Evolutionary conservation across 192 early-diverging fungal genomes (phyloP), one percentile per base, ranked within the genome.

Genomic region (Gryganskiella cystojenkinii): DNA sequence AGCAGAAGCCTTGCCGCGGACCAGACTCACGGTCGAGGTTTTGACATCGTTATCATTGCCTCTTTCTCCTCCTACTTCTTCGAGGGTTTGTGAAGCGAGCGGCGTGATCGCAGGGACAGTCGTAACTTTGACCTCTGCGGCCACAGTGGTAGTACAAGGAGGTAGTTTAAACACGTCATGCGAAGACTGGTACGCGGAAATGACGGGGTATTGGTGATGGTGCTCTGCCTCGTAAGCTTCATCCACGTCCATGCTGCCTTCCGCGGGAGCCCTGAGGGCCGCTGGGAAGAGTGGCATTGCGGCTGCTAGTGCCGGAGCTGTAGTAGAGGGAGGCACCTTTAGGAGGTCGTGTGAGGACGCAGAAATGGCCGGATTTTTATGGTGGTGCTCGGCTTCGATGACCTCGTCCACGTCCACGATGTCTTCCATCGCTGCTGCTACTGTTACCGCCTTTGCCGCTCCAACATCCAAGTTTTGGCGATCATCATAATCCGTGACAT

Each of bases 191-290:
- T 60, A 55, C 1, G 43, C 47, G 1, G 72, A 75, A 3, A 62
- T 50, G 44, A 67, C 64, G 0, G 72, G 59, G 30, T 63, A 57
- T 13, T 62, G 61, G 42, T 57, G 59, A n/a, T 50, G 37, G 40
- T 75, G 66, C 31, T 75, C 64, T 42, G 53, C 72, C 2, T 62
- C 64, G 24, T 61, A 75, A 1, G 64, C 52, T 3, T 60, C 64
- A 17, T 74, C 71, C 20, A 51, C 63, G 22, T 55, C 49, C 42
- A 43, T 46, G 22, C 44, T 46, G n/a, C n/a, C n/a, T n/a, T n/a
- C n/a, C n/a, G n/a, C n/a, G n/a, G n/a, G n/a, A n/a, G n/a, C n/a
- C n/a, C n/a, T n/a, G n/a, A n/a, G n/a, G n/a, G n/a, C n/a, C n/a
- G n/a, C n/a, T n/a, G n/a, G n/a, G n/a, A n/a, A n/a, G n/a, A n/a